These are phyloP conservation scores for Penicillium steckii DNA, from an alignment of 495 filamentous ascomycete species.

Conservation along the genomic window DNA sequence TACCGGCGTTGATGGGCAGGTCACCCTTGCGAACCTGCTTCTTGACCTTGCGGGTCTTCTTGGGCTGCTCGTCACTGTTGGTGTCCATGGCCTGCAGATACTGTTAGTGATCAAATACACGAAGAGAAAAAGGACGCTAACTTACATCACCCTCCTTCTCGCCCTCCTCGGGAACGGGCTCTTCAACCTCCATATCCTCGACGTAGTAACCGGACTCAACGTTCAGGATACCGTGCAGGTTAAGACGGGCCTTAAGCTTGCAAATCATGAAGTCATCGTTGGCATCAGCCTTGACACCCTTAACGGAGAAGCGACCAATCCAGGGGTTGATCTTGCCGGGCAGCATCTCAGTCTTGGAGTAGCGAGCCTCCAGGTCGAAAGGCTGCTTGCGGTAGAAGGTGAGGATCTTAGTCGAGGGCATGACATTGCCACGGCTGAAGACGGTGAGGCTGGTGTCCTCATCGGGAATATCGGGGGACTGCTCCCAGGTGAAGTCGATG, in stretches of 20 bases:
- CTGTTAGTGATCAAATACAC: slow-evolving; percentile 14
- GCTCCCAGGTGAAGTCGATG: slow-evolving; percentile 99
- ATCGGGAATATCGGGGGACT: slow-evolving; percentile 96
- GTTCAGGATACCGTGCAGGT: slow-evolving; percentile 94
- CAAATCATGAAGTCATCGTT: slow-evolving; percentile 98
- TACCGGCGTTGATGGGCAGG: slow-evolving; percentile 80
- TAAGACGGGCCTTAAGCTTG: slow-evolving; percentile 98
- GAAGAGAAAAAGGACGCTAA: slow-evolving; percentile 23
- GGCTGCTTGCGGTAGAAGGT: slow-evolving; percentile 99
- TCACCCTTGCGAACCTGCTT: slow-evolving; percentile 99
- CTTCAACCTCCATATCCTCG: slow-evolving; percentile 97
- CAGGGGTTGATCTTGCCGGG: slow-evolving; percentile 90
- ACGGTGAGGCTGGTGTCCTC: slow-evolving; percentile 97
- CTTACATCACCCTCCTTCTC: slow-evolving; percentile 76
- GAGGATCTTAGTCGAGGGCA: slow-evolving; percentile 98
- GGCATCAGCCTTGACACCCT: slow-evolving; percentile 79
- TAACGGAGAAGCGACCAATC: slow-evolving; percentile 95
- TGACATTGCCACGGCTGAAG: slow-evolving; percentile 95
- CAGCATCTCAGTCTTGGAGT: slow-evolving; percentile 81
- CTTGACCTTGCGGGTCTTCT: slow-evolving; percentile 97
- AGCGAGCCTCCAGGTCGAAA: slow-evolving; percentile 94
- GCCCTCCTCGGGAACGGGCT: slow-evolving; percentile 69
- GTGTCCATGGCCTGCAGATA: slow-evolving; percentile 84
- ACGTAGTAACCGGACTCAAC: slow-evolving; percentile 97
- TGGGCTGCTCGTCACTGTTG: slow-evolving; percentile 71